Evolutionary conservation across 1,139 yeast species (phyloP).

Genomic region (Yamadazyma membranifaciens): DNA sequence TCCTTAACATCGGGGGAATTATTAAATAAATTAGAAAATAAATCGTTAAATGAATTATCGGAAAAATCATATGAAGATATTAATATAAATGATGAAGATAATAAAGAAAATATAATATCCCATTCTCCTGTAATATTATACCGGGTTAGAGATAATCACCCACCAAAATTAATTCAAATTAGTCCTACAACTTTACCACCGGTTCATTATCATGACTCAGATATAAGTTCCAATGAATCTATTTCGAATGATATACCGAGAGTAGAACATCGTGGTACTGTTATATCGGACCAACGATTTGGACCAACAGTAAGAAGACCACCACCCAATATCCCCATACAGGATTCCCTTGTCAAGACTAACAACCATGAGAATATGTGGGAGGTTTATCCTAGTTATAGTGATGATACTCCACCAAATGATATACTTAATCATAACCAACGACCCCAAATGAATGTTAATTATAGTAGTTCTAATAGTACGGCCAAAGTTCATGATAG

Average conservation of each 20-base stretch:
- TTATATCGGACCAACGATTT: neutral
- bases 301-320: conserved; percentile 13
- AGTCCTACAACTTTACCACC: conserved; percentile 10
- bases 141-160: conserved; percentile 6
- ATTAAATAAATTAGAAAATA: conserved; percentile 25
- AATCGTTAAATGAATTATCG: conserved; percentile 14
- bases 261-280: neutral
- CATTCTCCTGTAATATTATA: conserved; percentile 10
- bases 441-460: neutral
- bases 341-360: conserved; percentile 10
- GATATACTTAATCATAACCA: too few relatives aligned
- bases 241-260: conserved; percentile 8
- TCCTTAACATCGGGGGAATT: conserved; percentile 33
- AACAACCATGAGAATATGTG: conserved; percentile 15
- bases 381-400: neutral
- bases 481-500: neutral
- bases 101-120: conserved; percentile 2
- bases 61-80: conserved; percentile 8
- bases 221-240: conserved; percentile 13
- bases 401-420: neutral
- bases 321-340: conserved; percentile 15
- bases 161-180: conserved; percentile 13
- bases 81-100: neutral
- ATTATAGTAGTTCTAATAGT: conserved; percentile 1
- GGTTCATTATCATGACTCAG: conserved; percentile 18